A percentile compares a stretch with the other conserved stretches of the same genome.
Evolutionary conservation across 495 filamentous ascomycete genomes (phyloP).

Genomic region (Bathelium albidoporum): DNA sequence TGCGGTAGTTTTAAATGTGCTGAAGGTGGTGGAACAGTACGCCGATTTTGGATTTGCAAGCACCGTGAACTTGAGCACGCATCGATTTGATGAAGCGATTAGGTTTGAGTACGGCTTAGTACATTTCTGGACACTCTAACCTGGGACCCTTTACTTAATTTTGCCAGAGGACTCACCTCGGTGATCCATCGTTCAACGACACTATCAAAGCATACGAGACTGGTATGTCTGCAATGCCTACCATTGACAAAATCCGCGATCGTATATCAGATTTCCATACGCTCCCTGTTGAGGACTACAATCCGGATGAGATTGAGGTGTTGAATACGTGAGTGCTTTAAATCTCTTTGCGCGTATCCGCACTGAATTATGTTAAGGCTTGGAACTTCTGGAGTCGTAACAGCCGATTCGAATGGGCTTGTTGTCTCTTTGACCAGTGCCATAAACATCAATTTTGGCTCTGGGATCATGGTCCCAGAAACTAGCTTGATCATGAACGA

Average conservation of each 20-base stretch:
- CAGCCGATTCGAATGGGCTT: constrained; percentile 17
- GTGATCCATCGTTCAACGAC: constrained; percentile 64
- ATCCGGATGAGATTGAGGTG: constrained; percentile 23
- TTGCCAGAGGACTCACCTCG: constrained; percentile 54
- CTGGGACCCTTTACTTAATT: no score
- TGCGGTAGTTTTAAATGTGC: constrained; percentile 54
- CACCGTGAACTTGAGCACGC: constrained; percentile 53
- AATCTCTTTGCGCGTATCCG: no score
- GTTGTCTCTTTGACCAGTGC: constrained; percentile 40
- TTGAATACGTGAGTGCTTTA: no score
- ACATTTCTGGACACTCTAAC: no score
- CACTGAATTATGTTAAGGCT: no score
- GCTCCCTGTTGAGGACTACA: constrained; percentile 32
- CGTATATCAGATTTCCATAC: constrained; percentile 63
- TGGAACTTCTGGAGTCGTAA: constrained; percentile 20
- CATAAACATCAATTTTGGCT: constrained; percentile 78
- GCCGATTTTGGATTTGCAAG: constrained; percentile 42
- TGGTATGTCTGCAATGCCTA: constrained; percentile 51
- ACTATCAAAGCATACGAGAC: constrained; percentile 54
- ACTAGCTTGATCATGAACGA: constrained; percentile 86
- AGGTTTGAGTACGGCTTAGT: constrained; percentile 73
- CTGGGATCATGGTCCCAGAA: constrained; percentile 64
- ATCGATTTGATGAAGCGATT: constrained; percentile 77
- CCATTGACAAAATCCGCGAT: constrained; percentile 45
- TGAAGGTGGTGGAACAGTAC: constrained; percentile 75